Evolutionary conservation across 345 rosid genomes (phyloP), one percentile per base, ranked within the genome.

Genomic region (Lenwebbia sp.): DNA sequence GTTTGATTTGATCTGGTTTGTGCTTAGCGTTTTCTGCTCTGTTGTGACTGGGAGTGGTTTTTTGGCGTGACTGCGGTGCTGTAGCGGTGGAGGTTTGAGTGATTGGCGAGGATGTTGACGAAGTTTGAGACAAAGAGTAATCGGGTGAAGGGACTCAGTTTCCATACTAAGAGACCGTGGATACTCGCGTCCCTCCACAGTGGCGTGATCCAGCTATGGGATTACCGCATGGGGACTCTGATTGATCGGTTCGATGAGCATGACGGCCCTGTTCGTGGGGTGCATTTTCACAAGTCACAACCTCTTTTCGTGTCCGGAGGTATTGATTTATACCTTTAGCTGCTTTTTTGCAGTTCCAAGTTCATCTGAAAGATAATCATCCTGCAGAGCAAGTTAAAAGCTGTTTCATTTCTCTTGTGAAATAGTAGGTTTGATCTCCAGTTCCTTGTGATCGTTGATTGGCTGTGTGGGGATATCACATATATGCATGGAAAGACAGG

Each of bases 181-280:
- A 96, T 97, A 90, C 95, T 97, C 54, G 98, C 99, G 12, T 96
- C 98, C 91, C 98, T 97, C 81, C 99, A 96, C 92, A 97, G 98
- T 76, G 99, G 99, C 51, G 99, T 96, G 90, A 96, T 97, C 93
- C 99, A 97, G 94, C 94, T 96, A 81, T 97, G 99, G 99, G 99
- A 97, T 89, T 97, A 97, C 84, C 96, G 99, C 11, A 96, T 96
- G 98, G 99, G 98, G 62, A 97, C 99, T 74, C 89, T 97, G 85
- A 95, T 97, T 54, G 99, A 96, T 87, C 86, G 98, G 56, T 96
- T 97, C 78, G 99, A 97, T 50, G 99, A 97, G 91, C 99, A 97
- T 62, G 99, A 97, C 70, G 99, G 99, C 50, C 99, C 99, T 28
- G 99, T 97, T 84, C 99, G 99, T 49, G 99, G 99, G 13, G 99